A percentile compares a stretch with the other conserved stretches of the same genome.
Conservation (phyloP, 1,139 yeast species). For the Pneumocystis sp. region DNA sequence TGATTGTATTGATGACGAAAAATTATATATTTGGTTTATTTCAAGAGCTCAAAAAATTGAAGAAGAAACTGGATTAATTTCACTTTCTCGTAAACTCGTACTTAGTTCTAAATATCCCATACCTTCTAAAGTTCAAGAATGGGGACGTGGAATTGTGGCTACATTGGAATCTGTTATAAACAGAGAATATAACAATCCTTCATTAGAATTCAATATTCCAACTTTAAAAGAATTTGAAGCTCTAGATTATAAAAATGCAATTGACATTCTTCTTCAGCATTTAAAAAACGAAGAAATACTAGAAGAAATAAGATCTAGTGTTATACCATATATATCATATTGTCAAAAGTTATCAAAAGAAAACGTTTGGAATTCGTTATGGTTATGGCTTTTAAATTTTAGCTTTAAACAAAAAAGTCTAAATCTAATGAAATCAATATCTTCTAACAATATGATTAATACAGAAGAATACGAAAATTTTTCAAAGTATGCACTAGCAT, state of each 20-base stretch:
- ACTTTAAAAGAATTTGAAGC: background rate
- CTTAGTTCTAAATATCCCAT: background rate
- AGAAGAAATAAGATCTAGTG: background rate
- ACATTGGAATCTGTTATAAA: background rate
- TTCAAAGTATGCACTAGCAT: background rate
- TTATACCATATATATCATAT: background rate
- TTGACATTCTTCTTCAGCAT: background rate
- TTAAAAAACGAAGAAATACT: background rate
- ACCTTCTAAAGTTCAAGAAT: background rate
- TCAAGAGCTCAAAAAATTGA: background rate
- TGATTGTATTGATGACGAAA: background rate
- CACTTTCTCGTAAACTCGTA: background rate
- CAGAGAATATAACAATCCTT: background rate
- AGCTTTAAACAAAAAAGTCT: background rate
- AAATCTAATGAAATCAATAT: background rate
- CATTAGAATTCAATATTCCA: background rate
- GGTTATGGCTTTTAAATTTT: background rate
- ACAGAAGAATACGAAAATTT: background rate
- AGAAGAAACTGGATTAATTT: background rate
- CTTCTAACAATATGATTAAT: background rate
- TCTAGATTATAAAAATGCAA: background rate
- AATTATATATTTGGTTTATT: background rate
- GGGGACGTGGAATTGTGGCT: background rate
- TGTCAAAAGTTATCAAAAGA: background rate
- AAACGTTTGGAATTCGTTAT: background rate